Base-by-base conservation (phyloP, 2,329 filamentous ascomycete genomes). In the Capronia epimyces region DNA sequence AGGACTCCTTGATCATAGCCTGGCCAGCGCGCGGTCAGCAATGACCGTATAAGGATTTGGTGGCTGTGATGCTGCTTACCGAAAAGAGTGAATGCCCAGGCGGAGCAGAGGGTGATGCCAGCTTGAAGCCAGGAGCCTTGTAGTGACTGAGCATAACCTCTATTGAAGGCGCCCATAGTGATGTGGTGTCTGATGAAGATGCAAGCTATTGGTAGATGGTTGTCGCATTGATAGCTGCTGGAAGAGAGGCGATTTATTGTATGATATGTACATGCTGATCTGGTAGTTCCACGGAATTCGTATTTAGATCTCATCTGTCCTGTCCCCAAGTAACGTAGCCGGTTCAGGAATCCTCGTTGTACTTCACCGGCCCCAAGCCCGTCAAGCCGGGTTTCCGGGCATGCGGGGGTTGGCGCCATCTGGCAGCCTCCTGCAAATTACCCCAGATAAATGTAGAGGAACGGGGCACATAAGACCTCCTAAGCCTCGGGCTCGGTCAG, bases 1-100 rank as follows among this genome's bases (percentile, higher is more conserved):
- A 57, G 43, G 21, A 57, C 52, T 16, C 55, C 55, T 48, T 58
- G 56, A 20, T 58, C 53, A 32, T 56, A 56, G 29, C 53, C 50
- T 52, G 13, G 21, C n/a, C 20, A 37, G 7, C 16, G 7, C 15
- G 12, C 15, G 7, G 32, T 10, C 32, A n/a, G 15, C 32, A n/a
- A 7, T 29, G 27, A 29, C 8, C 27, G 27, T 7, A 8, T 29
- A 16, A n/a, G 15, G 8, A 10, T 18, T 37, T 10, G 32, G 13
- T 37, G 7, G 9, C 15, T 37, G 8, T 13, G 12, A 10, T 37
- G 15, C 7, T 37, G 34, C 32, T 22, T 45, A 51, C 53, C 53
- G 32, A 56, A 56, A 3, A 56, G 46, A n/a, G 50, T 53, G 21
- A 56, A 56, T 5, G 53, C 53, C 46, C 49, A 53, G n/a, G 53